Evolutionary conservation across 768 basidiomycete species (phyloP).

Genomic region (Kwoniella mangroviensis): DNA sequence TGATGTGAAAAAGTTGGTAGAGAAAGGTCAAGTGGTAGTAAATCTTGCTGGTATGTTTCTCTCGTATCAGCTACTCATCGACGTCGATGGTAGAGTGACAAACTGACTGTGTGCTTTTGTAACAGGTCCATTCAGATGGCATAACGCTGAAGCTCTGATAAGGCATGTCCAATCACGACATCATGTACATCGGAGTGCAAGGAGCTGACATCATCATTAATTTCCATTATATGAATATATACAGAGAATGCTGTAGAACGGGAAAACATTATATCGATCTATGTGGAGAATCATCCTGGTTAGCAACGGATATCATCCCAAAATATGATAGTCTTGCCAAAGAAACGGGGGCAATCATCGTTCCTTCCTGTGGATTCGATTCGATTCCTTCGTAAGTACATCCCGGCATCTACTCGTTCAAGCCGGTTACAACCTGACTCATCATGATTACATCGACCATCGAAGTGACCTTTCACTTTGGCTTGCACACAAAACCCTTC

Average conservation of each 20-base stretch:
- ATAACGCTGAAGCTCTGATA: conserved; percentile 53
- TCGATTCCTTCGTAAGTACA: conserved; percentile 52
- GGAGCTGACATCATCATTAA: background rate
- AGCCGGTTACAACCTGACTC: no score
- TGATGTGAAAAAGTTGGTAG: conserved; percentile 36
- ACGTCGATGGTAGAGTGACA: background rate
- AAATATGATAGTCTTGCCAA: conserved; percentile 76
- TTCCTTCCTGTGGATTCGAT: conserved; percentile 73
- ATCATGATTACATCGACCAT: no score
- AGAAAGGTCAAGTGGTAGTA: conserved; percentile 44
- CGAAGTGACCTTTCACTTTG: conserved; percentile 67
- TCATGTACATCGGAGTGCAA: background rate
- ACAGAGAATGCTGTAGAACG: conserved; percentile 71
- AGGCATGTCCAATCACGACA: conserved; percentile 23
- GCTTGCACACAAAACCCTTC: conserved; percentile 72
- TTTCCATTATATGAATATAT: background rate
- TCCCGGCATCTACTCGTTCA: no score
- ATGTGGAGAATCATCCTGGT: conserved; percentile 57
- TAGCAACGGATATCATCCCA: conserved; percentile 36
- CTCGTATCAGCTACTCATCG: background rate
- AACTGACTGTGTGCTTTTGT: background rate
- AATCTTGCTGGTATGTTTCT: conserved; percentile 53
- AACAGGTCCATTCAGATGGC: conserved; percentile 50
- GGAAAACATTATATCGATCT: conserved; percentile 86
- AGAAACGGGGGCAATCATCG: conserved; percentile 72